Conservation (phyloP, 495 filamentous ascomycete species). For the Penicillium longicatenatum region DNA sequence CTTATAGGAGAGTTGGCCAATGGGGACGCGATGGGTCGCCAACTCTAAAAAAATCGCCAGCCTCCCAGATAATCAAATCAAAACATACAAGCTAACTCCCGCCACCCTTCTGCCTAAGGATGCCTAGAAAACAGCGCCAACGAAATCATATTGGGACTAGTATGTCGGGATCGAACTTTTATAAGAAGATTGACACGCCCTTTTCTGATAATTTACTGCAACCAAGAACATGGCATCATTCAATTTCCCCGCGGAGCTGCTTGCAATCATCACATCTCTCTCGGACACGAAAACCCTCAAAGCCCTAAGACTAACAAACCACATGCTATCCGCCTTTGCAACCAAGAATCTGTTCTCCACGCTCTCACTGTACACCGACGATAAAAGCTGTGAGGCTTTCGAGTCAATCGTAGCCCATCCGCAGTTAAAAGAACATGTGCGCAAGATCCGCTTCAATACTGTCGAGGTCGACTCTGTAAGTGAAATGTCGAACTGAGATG, state of each 20-base stretch:
- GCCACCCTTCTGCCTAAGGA: no score
- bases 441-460: slow-evolving; percentile 5
- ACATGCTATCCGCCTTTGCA: slow-evolving; percentile 1
- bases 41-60: no score
- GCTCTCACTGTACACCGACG: not conserved
- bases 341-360: slow-evolving; percentile 1
- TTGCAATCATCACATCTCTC: slow-evolving; percentile 2
- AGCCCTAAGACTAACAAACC: slow-evolving; percentile 4
- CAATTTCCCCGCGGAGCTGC: slow-evolving; percentile 3
- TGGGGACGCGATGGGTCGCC: no score
- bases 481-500: not conserved
- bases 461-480: slow-evolving; percentile 3
- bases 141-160: no score
- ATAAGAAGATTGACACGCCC: no score
- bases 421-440: slow-evolving; percentile 1
- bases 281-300: slow-evolving; percentile 3
- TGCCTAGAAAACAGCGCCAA: no score
- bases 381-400: slow-evolving; percentile 7
- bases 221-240: no score
- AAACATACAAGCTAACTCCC: no score
- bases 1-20: no score
- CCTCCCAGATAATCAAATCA: no score
- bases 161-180: no score
- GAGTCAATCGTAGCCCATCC: slow-evolving; percentile 4
- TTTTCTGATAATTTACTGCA: no score